Percentiles rank a stretch among this genome's conserved stretches.
Evolutionary conservation across 1,284 basidiomycete genomes (phyloP).

Genomic region (Apiotrichum brassicae): DNA sequence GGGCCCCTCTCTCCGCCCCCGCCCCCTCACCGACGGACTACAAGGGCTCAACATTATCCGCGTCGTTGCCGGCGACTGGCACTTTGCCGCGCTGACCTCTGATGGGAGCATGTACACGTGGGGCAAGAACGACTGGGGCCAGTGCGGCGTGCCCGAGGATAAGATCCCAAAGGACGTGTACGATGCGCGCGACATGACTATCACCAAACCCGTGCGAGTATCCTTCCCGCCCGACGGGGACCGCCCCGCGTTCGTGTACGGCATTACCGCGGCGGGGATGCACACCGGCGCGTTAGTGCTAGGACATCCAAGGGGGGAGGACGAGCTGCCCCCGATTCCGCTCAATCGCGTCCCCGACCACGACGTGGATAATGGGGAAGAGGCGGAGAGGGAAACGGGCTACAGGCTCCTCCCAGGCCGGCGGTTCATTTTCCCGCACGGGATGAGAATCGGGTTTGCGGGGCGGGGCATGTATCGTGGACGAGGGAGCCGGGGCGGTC

Average conservation of each 20-base stretch:
- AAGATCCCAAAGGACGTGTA: not conserved
- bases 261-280: slow-evolving; percentile 73
- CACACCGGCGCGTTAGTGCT: slow-evolving; percentile 80
- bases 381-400: not conserved
- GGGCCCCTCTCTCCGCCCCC: slow-evolving; percentile 45
- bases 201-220: slow-evolving; percentile 58
- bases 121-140: slow-evolving; percentile 71
- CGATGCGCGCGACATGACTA: not conserved
- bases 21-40: slow-evolving; percentile 57
- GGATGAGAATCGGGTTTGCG: slow-evolving; percentile 16
- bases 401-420: not conserved
- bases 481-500: no score
- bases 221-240: slow-evolving; percentile 49
- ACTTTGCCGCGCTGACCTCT: slow-evolving; percentile 73
- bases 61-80: slow-evolving; percentile 81
- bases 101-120: slow-evolving; percentile 73
- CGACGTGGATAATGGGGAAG: not conserved
- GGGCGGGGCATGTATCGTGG: slow-evolving; percentile 7
- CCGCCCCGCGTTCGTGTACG: slow-evolving; percentile 63
- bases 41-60: slow-evolving; percentile 71
- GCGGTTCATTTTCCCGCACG: not conserved
- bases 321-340: not conserved
- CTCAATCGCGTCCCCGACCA: not conserved
- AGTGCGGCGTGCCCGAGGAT: slow-evolving; percentile 58
- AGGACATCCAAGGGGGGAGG: slow-evolving; percentile 45